Evolutionary conservation across 176 grass and related monocot species (phyloP).

Genomic region (Ensete ventricosum): DNA sequence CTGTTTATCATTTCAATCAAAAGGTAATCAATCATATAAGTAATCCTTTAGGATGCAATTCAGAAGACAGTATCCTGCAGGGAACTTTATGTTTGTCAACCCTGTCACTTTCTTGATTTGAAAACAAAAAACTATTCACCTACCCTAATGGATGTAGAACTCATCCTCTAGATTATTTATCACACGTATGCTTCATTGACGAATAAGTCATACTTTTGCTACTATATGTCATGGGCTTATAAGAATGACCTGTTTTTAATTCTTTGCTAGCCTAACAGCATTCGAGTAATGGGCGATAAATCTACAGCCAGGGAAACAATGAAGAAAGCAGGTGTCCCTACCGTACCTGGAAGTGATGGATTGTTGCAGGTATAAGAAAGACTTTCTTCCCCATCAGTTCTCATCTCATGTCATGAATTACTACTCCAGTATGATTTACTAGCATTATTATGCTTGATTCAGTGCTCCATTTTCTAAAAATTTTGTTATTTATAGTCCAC

Average conservation of each 20-base stretch:
- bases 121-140: not conserved
- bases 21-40: too few relatives aligned
- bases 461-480: conserved; percentile 2
- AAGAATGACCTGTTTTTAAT: not conserved
- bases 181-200: not conserved
- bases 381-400: not conserved
- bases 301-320: conserved; percentile 50
- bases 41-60: not conserved
- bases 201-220: not conserved
- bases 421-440: not conserved
- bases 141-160: not conserved
- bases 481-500: conserved; percentile 26
- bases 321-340: conserved; percentile 52
- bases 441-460: not conserved
- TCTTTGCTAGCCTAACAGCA: conserved; percentile 34
- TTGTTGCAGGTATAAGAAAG: conserved; percentile 31
- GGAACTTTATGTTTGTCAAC: not conserved
- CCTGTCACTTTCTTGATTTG: not conserved
- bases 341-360: conserved; percentile 45
- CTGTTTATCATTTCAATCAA: too few relatives aligned
- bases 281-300: conserved; percentile 48
- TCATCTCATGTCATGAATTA: not conserved
- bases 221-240: not conserved
- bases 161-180: not conserved
- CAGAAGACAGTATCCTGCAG: not conserved